Conservation (phyloP, 176 grass and related monocot genomes). For the Leersia perrieri region DNA sequence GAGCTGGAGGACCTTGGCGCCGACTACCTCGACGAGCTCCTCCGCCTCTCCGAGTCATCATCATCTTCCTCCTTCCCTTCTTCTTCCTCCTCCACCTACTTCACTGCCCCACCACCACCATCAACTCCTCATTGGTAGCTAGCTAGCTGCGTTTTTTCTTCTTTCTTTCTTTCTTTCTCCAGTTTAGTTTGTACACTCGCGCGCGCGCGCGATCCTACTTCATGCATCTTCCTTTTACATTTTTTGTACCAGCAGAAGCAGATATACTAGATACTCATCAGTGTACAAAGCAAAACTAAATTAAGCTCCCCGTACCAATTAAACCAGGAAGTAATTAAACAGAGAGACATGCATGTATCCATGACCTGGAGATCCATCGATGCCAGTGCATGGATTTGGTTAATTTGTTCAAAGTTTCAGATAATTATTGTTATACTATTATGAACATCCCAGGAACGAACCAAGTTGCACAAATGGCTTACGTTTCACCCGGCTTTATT, state of each 20-base stretch:
- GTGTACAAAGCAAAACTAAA: no score
- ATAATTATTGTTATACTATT: neutral
- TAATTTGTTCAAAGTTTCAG: neutral
- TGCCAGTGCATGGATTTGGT: neutral
- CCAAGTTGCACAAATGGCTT: neutral
- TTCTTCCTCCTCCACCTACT: neutral
- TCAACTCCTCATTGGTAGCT: neutral
- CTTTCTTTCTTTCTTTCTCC: no score
- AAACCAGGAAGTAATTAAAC: no score
- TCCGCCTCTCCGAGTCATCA: slow-evolving; percentile 46
- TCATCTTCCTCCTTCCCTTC: neutral
- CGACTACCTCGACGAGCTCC: slow-evolving; percentile 75
- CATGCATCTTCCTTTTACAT: no score
- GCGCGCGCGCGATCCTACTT: no score
- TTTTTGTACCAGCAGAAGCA: neutral
- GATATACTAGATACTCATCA: no score
- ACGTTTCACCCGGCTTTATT: neutral
- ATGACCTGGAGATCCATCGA: neutral
- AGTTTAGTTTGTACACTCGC: neutral
- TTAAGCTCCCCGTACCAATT: no score
- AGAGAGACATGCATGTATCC: neutral
- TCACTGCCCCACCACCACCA: neutral
- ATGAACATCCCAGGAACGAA: neutral
- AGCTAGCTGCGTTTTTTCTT: no score
- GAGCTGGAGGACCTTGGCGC: slow-evolving; percentile 76